Base-by-base conservation (phyloP, 139 green algal genomes). In the Chlorella ohadii region DNA sequence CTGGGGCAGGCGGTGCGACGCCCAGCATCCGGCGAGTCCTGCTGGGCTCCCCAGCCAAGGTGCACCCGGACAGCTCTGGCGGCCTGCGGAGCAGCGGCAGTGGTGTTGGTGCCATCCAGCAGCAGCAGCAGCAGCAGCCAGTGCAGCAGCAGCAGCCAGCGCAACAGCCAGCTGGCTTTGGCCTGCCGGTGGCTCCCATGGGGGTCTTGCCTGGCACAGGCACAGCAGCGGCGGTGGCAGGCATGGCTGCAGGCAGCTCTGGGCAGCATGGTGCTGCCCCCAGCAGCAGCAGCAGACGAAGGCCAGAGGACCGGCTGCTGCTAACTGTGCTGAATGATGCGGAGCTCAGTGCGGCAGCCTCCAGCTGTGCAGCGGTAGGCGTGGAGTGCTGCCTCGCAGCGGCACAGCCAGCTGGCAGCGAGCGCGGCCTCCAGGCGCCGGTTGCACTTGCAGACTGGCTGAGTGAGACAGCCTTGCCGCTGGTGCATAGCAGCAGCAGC, bases 361-460 rank as follows among this genome's bases (percentile, higher is more conserved):
- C 39, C 20, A 20, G 17, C 41, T 83, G 78, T 41, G 67, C n/a
- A 16, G 78, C 78, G 0, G 78, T 36, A 3, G 78, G 78, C 17
- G 78, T 74, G 41, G 78, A 83, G 78, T 83, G 78, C 63, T 16
- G 41, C 12, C 63, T 75, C 20, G 63, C 41, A 22, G n/a, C n/a
- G 63, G 63, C 56, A 33, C 41, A 47, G 16, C 27, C 61, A 31
- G 33, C n/a, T 1, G 63, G 78, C 61, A 33, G 16, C 23, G 75
- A 81, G 76, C 36, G 56, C 39, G 56, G 78, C 63, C 61, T 83
- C 17, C 63, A 64, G 63, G 39, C 63, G 39, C 76, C 76, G 27
- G 63, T 83, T 25, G 78, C 41, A 39, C 78, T 75, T 1, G 63
- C 63, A 28, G 61, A 84, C 28, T 84, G 79, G 79, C 79, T 84